These are phyloP conservation scores for Sugiyamaella neomexicana DNA, from an alignment of 1,139 yeast genomes.

Conservation along the genomic window DNA sequence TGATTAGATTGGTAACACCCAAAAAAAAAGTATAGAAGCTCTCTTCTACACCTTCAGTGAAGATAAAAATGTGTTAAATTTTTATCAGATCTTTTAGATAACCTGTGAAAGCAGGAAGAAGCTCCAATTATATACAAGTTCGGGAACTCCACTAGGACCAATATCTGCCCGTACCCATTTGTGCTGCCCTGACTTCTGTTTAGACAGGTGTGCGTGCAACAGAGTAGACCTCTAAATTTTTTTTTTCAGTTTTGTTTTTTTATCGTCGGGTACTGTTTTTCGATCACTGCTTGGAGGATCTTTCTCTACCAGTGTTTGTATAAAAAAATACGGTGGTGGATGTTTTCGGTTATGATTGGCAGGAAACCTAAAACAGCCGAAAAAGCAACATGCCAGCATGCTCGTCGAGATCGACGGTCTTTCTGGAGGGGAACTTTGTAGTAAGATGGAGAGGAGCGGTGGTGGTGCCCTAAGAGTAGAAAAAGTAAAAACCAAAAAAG, in stretches of 20 bases:
- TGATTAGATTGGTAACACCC: conserved; percentile 11
- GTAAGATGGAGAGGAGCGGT: neutral
- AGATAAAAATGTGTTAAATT: neutral
- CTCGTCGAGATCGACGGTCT: too few species aligned
- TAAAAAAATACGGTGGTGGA: neutral
- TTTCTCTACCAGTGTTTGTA: conserved; percentile 6
- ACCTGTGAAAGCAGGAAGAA: neutral
- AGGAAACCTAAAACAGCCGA: neutral
- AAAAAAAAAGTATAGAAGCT: neutral
- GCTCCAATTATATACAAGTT: conserved; percentile 7
- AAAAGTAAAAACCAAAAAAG: too few species aligned
- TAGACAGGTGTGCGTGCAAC: neutral
- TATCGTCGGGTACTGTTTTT: neutral
- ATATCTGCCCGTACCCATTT: conserved; percentile 2
- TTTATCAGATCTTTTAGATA: conserved; percentile 13
- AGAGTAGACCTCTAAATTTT: conserved; percentile 1
- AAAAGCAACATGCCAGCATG: too few species aligned
- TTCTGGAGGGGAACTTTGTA: too few species aligned
- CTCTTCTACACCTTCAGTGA: neutral
- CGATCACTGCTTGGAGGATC: conserved; percentile 6
- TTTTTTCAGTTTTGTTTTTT: neutral
- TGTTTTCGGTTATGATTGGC: conserved; percentile 1
- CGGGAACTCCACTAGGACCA: neutral
- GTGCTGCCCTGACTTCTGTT: neutral
- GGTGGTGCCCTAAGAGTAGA: too few species aligned